Conservation (phyloP, 140 eudicot species). For the Bidens hawaiensis region DNA sequence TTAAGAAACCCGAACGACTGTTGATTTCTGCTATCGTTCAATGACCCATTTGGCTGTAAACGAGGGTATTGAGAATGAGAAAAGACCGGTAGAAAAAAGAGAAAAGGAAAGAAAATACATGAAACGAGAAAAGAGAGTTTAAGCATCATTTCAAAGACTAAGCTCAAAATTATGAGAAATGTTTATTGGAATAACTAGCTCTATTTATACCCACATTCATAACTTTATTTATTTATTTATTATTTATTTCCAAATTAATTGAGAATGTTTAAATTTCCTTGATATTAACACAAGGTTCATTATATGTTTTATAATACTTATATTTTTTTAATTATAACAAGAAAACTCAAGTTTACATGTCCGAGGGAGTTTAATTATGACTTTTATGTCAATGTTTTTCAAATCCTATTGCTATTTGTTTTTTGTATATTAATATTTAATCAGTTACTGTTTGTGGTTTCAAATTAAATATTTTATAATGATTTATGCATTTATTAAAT, state of each 20-base stretch:
- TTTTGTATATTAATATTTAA: too few species aligned
- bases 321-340: too few species aligned
- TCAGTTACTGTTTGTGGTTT: too few species aligned
- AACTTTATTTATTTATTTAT: neutral
- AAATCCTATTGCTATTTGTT: too few species aligned
- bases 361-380: too few species aligned
- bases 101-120: slow-evolving; percentile 16
- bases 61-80: slow-evolving; percentile 9
- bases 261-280: neutral
- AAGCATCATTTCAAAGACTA: neutral
- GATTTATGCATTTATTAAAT: too few species aligned
- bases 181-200: neutral
- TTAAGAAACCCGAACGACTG: slow-evolving; percentile 34
- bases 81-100: neutral
- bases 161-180: neutral
- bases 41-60: neutral
- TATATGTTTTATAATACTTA: neutral
- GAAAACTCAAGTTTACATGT: too few species aligned
- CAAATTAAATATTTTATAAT: too few species aligned
- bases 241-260: neutral
- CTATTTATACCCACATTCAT: slow-evolving; percentile 17
- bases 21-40: neutral
- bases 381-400: too few species aligned
- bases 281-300: neutral
- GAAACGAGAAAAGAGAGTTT: slow-evolving; percentile 4